Evolutionary conservation across 495 filamentous ascomycete species (phyloP).

Genomic region (Rostrohypoxylon terebratum): DNA sequence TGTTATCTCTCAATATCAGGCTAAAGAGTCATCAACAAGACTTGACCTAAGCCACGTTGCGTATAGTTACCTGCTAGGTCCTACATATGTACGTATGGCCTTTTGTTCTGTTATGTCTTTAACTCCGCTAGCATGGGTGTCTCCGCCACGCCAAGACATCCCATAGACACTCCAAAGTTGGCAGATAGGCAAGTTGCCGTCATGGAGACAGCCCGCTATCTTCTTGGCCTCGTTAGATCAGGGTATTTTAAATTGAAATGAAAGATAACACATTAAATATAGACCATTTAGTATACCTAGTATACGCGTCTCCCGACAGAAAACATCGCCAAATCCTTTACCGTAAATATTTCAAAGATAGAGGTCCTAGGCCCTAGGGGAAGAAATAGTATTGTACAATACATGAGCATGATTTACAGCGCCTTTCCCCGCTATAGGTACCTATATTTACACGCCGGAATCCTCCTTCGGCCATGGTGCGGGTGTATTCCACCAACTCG

Average conservation of each 20-base stretch:
- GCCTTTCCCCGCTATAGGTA: background rate
- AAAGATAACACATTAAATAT: background rate
- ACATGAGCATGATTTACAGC: no score
- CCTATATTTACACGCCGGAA: background rate
- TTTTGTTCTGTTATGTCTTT: background rate
- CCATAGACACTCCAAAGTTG: background rate
- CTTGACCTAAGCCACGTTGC: background rate
- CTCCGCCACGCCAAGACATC: background rate
- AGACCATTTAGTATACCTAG: background rate
- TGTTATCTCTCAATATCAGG: background rate
- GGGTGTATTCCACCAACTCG: conserved; percentile 1
- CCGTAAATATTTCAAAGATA: no score
- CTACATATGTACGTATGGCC: no score
- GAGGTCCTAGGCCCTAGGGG: no score
- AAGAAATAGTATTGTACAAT: no score
- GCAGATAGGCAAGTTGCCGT: background rate
- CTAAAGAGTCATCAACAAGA: background rate
- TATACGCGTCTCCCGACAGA: background rate
- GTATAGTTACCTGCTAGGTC: no score
- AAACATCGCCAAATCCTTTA: background rate
- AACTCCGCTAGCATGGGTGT: background rate
- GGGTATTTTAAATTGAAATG: background rate
- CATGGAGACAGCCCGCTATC: background rate
- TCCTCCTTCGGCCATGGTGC: conserved; percentile 10
- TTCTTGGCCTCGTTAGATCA: background rate